A percentile compares a stretch with the other conserved stretches of the same genome.
Conservation (phyloP, 805 yeast genomes). For the Starmera quercuum region DNA sequence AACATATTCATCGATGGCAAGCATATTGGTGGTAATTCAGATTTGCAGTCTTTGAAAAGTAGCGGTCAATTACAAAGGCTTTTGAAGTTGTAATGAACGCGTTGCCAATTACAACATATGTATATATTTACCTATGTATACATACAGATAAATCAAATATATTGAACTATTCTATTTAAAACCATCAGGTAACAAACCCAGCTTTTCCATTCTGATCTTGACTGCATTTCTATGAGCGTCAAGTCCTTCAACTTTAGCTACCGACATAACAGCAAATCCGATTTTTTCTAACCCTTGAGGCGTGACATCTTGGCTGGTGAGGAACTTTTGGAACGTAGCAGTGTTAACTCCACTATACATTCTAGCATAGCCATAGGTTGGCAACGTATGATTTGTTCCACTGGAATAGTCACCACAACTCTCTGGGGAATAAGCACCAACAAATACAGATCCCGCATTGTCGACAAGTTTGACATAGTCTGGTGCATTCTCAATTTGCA, state of each 20-base stretch:
- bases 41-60: constrained; percentile 64
- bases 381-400: constrained; percentile 97
- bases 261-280: constrained; percentile 93
- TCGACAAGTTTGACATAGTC: constrained; percentile 65
- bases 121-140: neutral
- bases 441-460: constrained; percentile 95
- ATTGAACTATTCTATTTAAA: constrained; percentile 15
- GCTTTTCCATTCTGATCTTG: constrained; percentile 82
- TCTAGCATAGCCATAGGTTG: constrained; percentile 97
- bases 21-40: constrained; percentile 95
- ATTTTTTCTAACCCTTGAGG: constrained; percentile 78
- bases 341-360: constrained; percentile 98
- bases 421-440: constrained; percentile 95
- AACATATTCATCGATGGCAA: constrained; percentile 84
- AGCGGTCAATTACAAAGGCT: constrained; percentile 47
- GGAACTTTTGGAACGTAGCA: constrained; percentile 88
- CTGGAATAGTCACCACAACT: constrained; percentile 97
- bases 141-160: no score
- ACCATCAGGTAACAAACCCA: constrained; percentile 42
- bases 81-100: constrained; percentile 20
- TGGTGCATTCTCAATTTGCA: constrained; percentile 79
- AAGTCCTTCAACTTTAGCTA: constrained; percentile 93
- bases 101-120: no score
- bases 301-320: constrained; percentile 88
- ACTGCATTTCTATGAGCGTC: constrained; percentile 98